A percentile compares a stretch with the other conserved stretches of the same genome.
Conservation (phyloP, 441 rosid species). For the Flueggea neowawraea region DNA sequence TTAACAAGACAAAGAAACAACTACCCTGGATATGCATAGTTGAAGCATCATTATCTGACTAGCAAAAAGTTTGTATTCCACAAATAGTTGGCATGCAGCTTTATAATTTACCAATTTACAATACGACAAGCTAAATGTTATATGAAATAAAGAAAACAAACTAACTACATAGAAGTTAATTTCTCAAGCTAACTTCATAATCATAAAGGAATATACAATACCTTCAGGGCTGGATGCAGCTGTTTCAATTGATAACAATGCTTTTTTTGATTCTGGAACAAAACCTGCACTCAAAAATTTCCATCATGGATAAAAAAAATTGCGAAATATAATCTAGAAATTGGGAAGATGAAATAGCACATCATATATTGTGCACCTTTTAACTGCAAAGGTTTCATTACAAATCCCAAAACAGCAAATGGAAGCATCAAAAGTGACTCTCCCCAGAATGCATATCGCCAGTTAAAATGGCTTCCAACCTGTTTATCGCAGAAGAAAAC, state of each 20-base stretch:
- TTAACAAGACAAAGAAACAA: too few relatives aligned
- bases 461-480: slow-evolving; percentile 54
- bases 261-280: slow-evolving; percentile 32
- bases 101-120: too few relatives aligned
- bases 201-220: slow-evolving; percentile 12
- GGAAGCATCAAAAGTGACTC: slow-evolving; percentile 73
- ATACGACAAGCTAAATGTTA: too few relatives aligned
- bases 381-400: slow-evolving; percentile 63
- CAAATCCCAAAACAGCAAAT: slow-evolving; percentile 59
- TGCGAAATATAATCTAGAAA: background rate
- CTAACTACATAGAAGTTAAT: too few relatives aligned
- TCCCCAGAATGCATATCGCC: slow-evolving; percentile 77
- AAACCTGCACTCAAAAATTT: slow-evolving; percentile 41
- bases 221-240: slow-evolving; percentile 37
- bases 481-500: slow-evolving; percentile 17
- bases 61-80: too few relatives aligned
- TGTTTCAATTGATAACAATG: slow-evolving; percentile 29
- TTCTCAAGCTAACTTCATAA: background rate
- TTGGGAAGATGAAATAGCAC: background rate
- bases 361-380: slow-evolving; percentile 43
- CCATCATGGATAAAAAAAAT: slow-evolving; percentile 2
- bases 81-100: too few relatives aligned
- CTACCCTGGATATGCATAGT: too few relatives aligned
- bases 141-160: too few relatives aligned
- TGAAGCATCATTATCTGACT: too few relatives aligned